phyloP scores from a whole-genome alignment of 2,329 filamentous ascomycete species.

The Neocucurbitaria cava region DNA sequence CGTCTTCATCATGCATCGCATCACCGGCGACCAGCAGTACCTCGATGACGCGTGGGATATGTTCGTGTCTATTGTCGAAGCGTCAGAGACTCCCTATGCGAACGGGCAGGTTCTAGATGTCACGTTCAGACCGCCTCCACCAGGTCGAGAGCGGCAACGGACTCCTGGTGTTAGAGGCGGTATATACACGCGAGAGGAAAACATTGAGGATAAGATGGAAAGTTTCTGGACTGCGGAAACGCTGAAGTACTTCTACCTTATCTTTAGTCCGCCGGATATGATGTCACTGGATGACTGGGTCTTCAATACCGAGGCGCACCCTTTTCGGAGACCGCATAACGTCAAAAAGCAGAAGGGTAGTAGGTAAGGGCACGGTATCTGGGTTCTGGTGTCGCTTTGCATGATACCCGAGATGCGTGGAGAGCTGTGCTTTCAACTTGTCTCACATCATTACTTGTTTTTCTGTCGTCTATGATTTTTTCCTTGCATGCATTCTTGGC shows the following conservation, averaged over 20 bases:
- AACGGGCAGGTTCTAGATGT: slow-evolving; percentile 56
- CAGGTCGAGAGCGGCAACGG: slow-evolving; percentile 3
- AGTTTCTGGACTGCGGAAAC: slow-evolving; percentile 60
- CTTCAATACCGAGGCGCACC: slow-evolving; percentile 60
- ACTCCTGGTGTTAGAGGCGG: slow-evolving; percentile 1
- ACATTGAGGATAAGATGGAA: slow-evolving; percentile 47
- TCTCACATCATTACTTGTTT: not conserved
- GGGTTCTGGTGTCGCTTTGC: not conserved
- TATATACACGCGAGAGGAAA: slow-evolving; percentile 15
- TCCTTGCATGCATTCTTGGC: too few relatives aligned
- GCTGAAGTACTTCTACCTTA: slow-evolving; percentile 59
- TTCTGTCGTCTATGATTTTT: not conserved
- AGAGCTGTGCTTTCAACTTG: not conserved
- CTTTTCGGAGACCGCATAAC: slow-evolving; percentile 47
- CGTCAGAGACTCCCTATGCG: slow-evolving; percentile 49
- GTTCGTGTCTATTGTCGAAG: slow-evolving; percentile 52
- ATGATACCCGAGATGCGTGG: not conserved
- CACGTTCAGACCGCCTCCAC: slow-evolving; percentile 28
- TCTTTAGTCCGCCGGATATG: slow-evolving; percentile 54
- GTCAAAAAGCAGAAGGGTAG: not conserved
- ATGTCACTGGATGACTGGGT: slow-evolving; percentile 57
- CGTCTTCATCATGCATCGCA: slow-evolving; percentile 66
- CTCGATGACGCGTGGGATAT: slow-evolving; percentile 57
- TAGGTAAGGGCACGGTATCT: not conserved
- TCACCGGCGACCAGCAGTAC: slow-evolving; percentile 59